Conservation (phyloP, 2,329 filamentous ascomycete genomes). For the Botrytis paeoniae region DNA sequence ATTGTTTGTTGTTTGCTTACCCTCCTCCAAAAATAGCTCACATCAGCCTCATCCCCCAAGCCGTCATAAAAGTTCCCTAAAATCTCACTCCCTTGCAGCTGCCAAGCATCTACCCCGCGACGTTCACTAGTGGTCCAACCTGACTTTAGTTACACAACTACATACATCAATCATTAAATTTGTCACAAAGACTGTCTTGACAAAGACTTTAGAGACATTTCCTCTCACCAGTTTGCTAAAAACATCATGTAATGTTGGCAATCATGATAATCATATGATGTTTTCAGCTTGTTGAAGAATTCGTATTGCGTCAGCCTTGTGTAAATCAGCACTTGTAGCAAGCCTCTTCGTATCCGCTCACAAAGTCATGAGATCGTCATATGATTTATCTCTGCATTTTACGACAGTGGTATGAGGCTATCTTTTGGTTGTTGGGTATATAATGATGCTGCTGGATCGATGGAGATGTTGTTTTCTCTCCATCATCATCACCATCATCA, state of each 20-base stretch:
- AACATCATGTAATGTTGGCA: background rate
- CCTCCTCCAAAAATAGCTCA: background rate
- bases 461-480: background rate
- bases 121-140: background rate
- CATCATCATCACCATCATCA: background rate
- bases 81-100: background rate
- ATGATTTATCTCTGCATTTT: background rate
- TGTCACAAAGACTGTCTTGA: background rate
- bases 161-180: background rate
- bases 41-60: background rate
- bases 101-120: slow-evolving; percentile 4
- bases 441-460: background rate
- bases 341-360: slow-evolving; percentile 10
- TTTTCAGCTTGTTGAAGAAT: slow-evolving; percentile 6
- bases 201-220: background rate
- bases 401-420: background rate
- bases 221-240: background rate
- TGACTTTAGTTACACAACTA: background rate
- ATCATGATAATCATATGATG: slow-evolving; percentile 2
- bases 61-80: background rate
- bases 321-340: background rate
- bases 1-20: background rate
- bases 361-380: background rate
- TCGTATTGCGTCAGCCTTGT: background rate
- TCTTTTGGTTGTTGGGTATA: background rate